Base-by-base conservation (phyloP, 345 rosid genomes). In the Citropsis articulata region DNA sequence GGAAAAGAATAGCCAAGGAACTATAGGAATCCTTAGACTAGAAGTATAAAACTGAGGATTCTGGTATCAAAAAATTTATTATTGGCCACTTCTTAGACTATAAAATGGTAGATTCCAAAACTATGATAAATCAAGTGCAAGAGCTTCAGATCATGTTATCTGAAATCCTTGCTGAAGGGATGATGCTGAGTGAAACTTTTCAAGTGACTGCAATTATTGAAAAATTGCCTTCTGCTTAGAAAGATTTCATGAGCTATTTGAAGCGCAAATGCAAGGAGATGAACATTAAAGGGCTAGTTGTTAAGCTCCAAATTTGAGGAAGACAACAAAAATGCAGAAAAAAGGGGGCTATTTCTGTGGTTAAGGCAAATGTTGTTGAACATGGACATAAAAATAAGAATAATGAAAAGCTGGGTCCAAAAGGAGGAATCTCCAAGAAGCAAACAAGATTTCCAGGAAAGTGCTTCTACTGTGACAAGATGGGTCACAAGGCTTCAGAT, bases 281-380 rank as follows among this genome's bases (percentile, higher is more conserved):
- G 56, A 50, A 3, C 6, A 8, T 61, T 61, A 33, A 61, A 25
- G 0, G 25, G 5, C 5, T 61, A 1, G 10, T 24, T 24, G 30
- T 24, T 6, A 61, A 25, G 1, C 12, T 3, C 0, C 2, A 0
- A 1, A 61, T 61, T 61, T 61, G 7, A 61, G 13, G 7, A 61
- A 24, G 65, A 50, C 0, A 50, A 50, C 1, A 50, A 0, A 50
- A 13, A 0, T 16, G 5, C 1, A 50, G 1, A 48, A 16, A 45
- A 5, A 1, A 50, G 2, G 14, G 14, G 56, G 6, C 0, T 16
- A 4, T 13, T 16, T 16, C 9, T 50, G 2, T 13, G 2, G 0
- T 21, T 50, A 50, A 50, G 2, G 56, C 2, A 13, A 50, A 14
- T 50, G 21, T 50, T 16, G 21, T 50, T 13, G 56, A 50, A 50